phyloP scores from a whole-genome alignment of 495 filamentous ascomycete genomes.

The Cercophora scortea region DNA sequence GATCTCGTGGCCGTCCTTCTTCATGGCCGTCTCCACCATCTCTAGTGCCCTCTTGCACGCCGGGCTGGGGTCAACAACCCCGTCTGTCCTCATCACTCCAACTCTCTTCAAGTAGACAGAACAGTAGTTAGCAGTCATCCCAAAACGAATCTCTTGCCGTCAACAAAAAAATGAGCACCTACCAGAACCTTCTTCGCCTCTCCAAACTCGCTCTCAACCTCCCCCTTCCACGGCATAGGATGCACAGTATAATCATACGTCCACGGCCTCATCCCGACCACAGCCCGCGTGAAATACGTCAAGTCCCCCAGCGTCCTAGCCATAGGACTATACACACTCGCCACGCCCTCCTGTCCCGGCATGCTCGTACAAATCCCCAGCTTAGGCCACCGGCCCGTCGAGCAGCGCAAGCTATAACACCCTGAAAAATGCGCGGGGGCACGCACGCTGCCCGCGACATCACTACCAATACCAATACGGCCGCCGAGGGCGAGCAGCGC shows the following conservation, averaged over 20 bases:
- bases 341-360: constrained; percentile 88
- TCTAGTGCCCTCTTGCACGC: constrained; percentile 74
- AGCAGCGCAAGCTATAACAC: constrained; percentile 83
- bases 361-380: constrained; percentile 79
- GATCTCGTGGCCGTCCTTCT: constrained; percentile 65
- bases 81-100: constrained; percentile 74
- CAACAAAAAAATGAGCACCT: too few species aligned
- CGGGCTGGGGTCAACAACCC: constrained; percentile 80
- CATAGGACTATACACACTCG: constrained; percentile 91
- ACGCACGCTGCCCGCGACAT: constrained; percentile 88
- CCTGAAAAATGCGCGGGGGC: constrained; percentile 86
- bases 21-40: constrained; percentile 59
- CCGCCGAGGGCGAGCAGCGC: constrained; percentile 82
- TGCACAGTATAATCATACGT: constrained; percentile 81
- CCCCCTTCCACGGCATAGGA: constrained; percentile 70
- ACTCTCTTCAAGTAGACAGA: constrained; percentile 45
- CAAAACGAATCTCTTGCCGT: too few species aligned
- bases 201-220: constrained; percentile 49
- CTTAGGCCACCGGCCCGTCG: constrained; percentile 94
- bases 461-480: constrained; percentile 89
- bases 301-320: constrained; percentile 79
- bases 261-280: constrained; percentile 86
- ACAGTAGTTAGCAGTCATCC: too few species aligned
- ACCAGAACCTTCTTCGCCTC: constrained; percentile 32
- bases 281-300: constrained; percentile 70